A percentile compares a stretch with the other conserved stretches of the same genome.
Conservation (phyloP, 2,329 filamentous ascomycete species). For the Cordyceps fumosorosea region DNA sequence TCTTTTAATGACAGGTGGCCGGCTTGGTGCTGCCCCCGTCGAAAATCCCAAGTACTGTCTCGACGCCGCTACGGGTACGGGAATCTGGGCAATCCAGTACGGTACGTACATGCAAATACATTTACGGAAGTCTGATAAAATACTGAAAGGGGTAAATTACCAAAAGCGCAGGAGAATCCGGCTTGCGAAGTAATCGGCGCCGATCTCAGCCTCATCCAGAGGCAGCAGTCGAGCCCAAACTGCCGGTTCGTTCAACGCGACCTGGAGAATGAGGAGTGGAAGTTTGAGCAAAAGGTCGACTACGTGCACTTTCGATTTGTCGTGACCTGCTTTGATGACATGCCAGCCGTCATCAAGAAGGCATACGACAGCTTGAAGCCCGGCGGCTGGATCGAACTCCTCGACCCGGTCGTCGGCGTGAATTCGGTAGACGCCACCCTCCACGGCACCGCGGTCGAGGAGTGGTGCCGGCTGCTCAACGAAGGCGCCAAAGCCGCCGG, state of each 20-base stretch:
- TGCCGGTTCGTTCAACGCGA: neutral
- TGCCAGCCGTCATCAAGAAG: neutral
- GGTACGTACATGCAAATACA: neutral
- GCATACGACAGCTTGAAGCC: neutral
- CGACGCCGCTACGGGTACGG: neutral
- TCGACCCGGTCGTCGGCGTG: neutral
- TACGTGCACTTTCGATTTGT: neutral
- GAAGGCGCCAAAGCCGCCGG: neutral
- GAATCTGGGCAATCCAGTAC: neutral
- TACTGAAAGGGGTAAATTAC: no score
- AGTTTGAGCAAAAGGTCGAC: neutral
- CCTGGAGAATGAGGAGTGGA: neutral
- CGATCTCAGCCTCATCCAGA: neutral
- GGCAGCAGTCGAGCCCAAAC: neutral
- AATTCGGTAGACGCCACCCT: neutral
- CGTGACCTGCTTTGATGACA: neutral
- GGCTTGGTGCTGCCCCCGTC: neutral
- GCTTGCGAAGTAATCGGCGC: neutral
- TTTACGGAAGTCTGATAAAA: neutral
- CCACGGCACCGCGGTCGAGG: neutral
- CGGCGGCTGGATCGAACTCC: constrained; percentile 1
- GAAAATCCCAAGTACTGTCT: neutral
- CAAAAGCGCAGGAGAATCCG: neutral
- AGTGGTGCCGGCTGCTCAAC: neutral
- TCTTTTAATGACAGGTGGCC: neutral